Percentiles rank a stretch among this genome's conserved stretches.
phyloP scores from a whole-genome alignment of 495 filamentous ascomycete genomes.

The Penicillium cataractarum region DNA sequence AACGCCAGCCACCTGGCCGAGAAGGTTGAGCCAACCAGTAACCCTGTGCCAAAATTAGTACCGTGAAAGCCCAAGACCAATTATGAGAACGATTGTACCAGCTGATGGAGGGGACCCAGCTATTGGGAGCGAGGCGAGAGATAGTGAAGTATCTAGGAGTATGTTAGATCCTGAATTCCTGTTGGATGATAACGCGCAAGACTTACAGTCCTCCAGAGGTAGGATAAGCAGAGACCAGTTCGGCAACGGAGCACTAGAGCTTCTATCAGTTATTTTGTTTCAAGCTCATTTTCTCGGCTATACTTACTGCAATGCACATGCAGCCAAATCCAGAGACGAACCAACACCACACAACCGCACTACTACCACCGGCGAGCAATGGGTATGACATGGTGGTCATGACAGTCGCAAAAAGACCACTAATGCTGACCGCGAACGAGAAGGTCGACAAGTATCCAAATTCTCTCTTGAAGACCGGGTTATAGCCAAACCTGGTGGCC shows the following conservation, averaged over 20 bases:
- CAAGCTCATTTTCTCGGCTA: neutral
- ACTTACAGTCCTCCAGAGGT: slow-evolving; percentile 49
- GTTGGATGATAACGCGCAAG: neutral
- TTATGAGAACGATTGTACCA: slow-evolving; percentile 27
- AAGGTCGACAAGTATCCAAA: slow-evolving; percentile 65
- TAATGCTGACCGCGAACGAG: slow-evolving; percentile 67
- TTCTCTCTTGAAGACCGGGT: slow-evolving; percentile 63
- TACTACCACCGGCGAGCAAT: slow-evolving; percentile 60
- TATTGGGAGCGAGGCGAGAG: slow-evolving; percentile 41
- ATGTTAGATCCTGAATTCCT: neutral
- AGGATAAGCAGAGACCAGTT: slow-evolving; percentile 57
- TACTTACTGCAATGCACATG: slow-evolving; percentile 60
- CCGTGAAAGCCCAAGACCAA: neutral
- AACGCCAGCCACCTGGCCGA: slow-evolving; percentile 66
- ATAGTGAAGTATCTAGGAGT: slow-evolving; percentile 45
- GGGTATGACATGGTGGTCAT: slow-evolving; percentile 65
- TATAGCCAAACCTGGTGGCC: slow-evolving; percentile 25
- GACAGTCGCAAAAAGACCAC: slow-evolving; percentile 61
- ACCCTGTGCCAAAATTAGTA: slow-evolving; percentile 16
- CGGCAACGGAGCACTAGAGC: slow-evolving; percentile 50
- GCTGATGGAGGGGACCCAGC: slow-evolving; percentile 45
- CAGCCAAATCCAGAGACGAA: slow-evolving; percentile 64
- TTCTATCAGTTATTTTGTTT: neutral
- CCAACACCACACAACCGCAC: slow-evolving; percentile 68
- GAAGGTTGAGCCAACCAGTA: slow-evolving; percentile 69